Evolutionary conservation across 2,329 filamentous ascomycete genomes (phyloP), one percentile per base, ranked within the genome.

Genomic region (Penicillium rolfsii): DNA sequence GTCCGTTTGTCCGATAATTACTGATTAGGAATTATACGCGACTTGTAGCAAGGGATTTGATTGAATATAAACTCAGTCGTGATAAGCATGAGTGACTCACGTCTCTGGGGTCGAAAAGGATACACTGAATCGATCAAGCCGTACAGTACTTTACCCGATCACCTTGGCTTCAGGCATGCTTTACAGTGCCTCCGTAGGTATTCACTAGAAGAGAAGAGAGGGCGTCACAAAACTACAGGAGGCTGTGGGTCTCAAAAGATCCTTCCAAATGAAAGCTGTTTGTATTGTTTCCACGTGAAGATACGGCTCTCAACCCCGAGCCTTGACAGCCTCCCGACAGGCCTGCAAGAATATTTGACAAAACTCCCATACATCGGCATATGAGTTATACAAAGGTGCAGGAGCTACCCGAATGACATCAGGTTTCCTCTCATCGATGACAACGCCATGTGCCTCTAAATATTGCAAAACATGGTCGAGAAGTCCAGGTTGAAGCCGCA

Each of bases 321-420:
- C 58, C 28, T 68, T 60, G 24, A 70, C 66, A 9, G 78, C 80
- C 58, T 76, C 73, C 52, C 70, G 71, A 64, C 81, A 84, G 3
- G 83, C 84, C 43, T 76, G 70, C 5, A 78, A 70, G 67, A 88
- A 87, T 14, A 85, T 76, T 35, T 76, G 74, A 55, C 80, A 82
- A 71, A 91, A 91, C 16, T 77, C 74, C 79, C 78, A 87, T 6
- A 93, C 87, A 68, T 97, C 93, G 61, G 83, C 81, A 73, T 91
- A 96, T 0, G 85, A 87, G 70, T 94, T 94, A 77, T 96, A 97
- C 66, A 97, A 75, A 8, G 93, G 92, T 45, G 90, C 89, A 1
- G 93, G 93, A 1, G 93, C 91, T 1, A 96, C 87, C 1, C 93
- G 82, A 54, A 97, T 88, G 16, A 97, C 93, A 72, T 93, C 88